These are phyloP conservation scores for Harringtonia aguacate DNA, from an alignment of 2,329 filamentous ascomycete genomes.

Conservation along the genomic window DNA sequence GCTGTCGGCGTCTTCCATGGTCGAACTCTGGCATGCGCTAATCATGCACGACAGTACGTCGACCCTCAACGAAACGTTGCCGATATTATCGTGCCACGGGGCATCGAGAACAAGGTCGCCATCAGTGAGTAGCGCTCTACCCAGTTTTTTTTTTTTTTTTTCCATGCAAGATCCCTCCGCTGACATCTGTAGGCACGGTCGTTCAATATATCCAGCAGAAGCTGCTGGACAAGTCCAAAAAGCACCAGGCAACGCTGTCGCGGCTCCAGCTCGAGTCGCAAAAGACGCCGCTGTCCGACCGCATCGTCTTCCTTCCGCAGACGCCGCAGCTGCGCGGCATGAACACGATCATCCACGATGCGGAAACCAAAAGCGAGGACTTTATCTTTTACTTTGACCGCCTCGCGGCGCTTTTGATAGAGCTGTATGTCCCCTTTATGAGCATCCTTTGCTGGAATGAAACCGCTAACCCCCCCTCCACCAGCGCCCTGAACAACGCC, in stretches of 20 bases:
- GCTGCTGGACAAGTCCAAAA: slow-evolving; percentile 71
- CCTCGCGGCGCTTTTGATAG: slow-evolving; percentile 72
- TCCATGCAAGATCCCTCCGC: not conserved
- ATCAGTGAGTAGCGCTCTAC: slow-evolving; percentile 57
- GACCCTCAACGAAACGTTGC: slow-evolving; percentile 84
- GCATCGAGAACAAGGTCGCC: slow-evolving; percentile 88
- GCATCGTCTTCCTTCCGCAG: slow-evolving; percentile 62
- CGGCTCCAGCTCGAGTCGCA: slow-evolving; percentile 64
- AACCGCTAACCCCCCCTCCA: not conserved
- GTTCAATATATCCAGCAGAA: slow-evolving; percentile 86
- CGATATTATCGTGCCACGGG: slow-evolving; percentile 91
- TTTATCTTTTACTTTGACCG: slow-evolving; percentile 98
- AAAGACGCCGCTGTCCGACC: slow-evolving; percentile 61
- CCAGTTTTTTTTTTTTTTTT: not conserved
- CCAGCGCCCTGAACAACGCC: slow-evolving; percentile 65
- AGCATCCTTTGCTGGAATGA: not conserved
- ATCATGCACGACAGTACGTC: slow-evolving; percentile 47
- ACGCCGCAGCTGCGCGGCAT: slow-evolving; percentile 78
- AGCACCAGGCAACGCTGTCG: slow-evolving; percentile 69
- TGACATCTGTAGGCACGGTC: slow-evolving; percentile 60
- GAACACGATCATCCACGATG: slow-evolving; percentile 81
- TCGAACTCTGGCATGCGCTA: not conserved
- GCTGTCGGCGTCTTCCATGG: not conserved
- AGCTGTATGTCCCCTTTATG: slow-evolving; percentile 39
- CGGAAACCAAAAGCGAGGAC: slow-evolving; percentile 69